These are phyloP conservation scores for Penstemon eatonii DNA, from an alignment of 257 asterid genomes.

Conservation along the genomic window DNA sequence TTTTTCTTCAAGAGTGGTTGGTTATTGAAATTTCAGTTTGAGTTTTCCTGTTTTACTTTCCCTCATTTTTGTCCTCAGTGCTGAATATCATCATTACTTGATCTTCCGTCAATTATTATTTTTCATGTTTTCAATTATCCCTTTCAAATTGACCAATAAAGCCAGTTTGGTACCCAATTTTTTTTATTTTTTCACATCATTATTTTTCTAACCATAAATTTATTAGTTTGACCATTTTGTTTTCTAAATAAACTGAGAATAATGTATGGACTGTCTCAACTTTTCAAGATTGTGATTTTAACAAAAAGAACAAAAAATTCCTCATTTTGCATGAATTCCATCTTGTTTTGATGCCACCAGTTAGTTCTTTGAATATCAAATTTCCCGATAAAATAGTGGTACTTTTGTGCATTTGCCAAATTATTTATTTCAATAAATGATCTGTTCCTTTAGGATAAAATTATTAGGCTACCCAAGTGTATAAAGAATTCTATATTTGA, in stretches of 20 bases:
- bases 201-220: background rate
- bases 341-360: background rate
- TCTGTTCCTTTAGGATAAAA: background rate
- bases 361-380: constrained; percentile 8
- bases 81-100: background rate
- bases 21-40: constrained; percentile 36
- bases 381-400: background rate
- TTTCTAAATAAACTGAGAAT: no score
- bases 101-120: background rate
- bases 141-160: background rate
- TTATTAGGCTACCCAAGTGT: background rate
- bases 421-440: background rate
- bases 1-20: constrained; percentile 80
- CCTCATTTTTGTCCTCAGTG: constrained; percentile 6
- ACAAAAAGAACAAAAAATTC: background rate
- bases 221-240: no score
- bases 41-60: constrained; percentile 25
- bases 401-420: constrained; percentile 11
- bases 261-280: no score
- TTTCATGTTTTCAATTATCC: no score
- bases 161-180: background rate
- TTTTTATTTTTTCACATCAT: background rate
- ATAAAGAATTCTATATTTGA: constrained; percentile 26
- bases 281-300: background rate
- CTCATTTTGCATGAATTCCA: constrained; percentile 8